phyloP scores from a whole-genome alignment of 129 eudicot genomes.

The Flaveria trinervia region DNA sequence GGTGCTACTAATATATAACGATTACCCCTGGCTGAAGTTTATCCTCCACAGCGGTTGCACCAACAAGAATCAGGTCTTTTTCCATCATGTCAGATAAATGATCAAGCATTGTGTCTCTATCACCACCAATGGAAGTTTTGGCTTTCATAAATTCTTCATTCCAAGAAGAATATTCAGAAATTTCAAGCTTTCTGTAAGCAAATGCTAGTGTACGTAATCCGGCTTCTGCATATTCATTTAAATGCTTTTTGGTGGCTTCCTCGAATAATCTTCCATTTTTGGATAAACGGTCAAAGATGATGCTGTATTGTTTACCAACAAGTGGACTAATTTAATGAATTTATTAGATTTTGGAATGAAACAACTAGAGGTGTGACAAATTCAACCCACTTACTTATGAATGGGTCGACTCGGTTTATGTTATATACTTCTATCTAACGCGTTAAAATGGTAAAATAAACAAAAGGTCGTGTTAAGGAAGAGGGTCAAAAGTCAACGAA shows the following conservation, averaged over 20 bases:
- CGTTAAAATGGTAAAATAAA: background rate
- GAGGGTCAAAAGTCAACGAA: background rate
- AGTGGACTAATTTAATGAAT: background rate
- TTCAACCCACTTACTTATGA: background rate
- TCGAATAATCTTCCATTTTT: slow-evolving; percentile 65
- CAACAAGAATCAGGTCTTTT: slow-evolving; percentile 76
- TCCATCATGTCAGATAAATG: slow-evolving; percentile 71
- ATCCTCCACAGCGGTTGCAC: slow-evolving; percentile 97
- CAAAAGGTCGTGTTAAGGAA: background rate
- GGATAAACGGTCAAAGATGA: slow-evolving; percentile 83
- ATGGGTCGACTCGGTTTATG: background rate
- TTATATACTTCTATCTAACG: background rate
- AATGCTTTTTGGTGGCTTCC: slow-evolving; percentile 68
- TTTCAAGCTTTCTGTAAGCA: slow-evolving; percentile 77
- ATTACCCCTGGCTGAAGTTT: slow-evolving; percentile 86
- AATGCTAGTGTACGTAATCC: slow-evolving; percentile 88
- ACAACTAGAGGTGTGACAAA: slow-evolving; percentile 1
- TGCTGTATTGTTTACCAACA: slow-evolving; percentile 45
- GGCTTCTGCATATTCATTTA: slow-evolving; percentile 82
- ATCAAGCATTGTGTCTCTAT: slow-evolving; percentile 79
- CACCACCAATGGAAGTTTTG: slow-evolving; percentile 72
- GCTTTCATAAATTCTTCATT: slow-evolving; percentile 78
- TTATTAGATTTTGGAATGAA: background rate
- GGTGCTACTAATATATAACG: background rate
- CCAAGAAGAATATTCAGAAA: slow-evolving; percentile 68